Conservation (phyloP, 345 rosid genomes). For the Lepidium sativum region DNA sequence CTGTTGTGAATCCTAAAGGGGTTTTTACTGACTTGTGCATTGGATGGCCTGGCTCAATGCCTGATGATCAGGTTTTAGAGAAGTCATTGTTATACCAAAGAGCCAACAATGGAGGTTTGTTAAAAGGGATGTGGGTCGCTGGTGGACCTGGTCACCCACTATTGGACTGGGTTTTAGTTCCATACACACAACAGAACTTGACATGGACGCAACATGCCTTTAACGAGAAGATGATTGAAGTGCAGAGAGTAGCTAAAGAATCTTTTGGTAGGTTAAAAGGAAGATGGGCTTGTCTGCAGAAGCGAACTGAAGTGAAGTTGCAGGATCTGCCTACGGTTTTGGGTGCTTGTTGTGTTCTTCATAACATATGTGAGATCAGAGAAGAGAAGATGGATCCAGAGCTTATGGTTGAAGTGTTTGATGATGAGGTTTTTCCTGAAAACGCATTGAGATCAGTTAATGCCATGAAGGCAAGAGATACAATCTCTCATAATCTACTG, state of each 20-base stretch:
- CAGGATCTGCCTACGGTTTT: slow-evolving; percentile 74
- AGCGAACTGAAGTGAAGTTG: slow-evolving; percentile 62
- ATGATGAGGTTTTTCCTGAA: slow-evolving; percentile 68
- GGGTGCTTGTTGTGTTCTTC: slow-evolving; percentile 78
- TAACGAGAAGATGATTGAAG: slow-evolving; percentile 63
- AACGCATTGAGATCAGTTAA: slow-evolving; percentile 37
- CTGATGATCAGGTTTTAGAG: slow-evolving; percentile 71
- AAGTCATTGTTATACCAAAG: slow-evolving; percentile 63
- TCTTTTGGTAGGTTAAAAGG: slow-evolving; percentile 68
- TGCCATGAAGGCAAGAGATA: slow-evolving; percentile 61
- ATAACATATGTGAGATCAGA: slow-evolving; percentile 61
- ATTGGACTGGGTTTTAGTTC: slow-evolving; percentile 77
- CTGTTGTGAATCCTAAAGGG: slow-evolving; percentile 59
- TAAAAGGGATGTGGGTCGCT: slow-evolving; percentile 61
- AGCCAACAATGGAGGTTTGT: slow-evolving; percentile 51
- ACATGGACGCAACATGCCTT: slow-evolving; percentile 85
- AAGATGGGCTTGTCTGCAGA: slow-evolving; percentile 76
- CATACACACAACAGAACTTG: slow-evolving; percentile 60
- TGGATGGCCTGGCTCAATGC: slow-evolving; percentile 89
- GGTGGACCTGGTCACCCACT: slow-evolving; percentile 63
- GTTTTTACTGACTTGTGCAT: slow-evolving; percentile 77
- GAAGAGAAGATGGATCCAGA: slow-evolving; percentile 42
- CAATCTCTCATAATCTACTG: slow-evolving; percentile 63
- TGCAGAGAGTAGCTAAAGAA: slow-evolving; percentile 49
- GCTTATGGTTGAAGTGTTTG: slow-evolving; percentile 41